These are phyloP conservation scores for Pyrenula massariospora DNA, from an alignment of 495 filamentous ascomycete genomes.

Conservation along the genomic window DNA sequence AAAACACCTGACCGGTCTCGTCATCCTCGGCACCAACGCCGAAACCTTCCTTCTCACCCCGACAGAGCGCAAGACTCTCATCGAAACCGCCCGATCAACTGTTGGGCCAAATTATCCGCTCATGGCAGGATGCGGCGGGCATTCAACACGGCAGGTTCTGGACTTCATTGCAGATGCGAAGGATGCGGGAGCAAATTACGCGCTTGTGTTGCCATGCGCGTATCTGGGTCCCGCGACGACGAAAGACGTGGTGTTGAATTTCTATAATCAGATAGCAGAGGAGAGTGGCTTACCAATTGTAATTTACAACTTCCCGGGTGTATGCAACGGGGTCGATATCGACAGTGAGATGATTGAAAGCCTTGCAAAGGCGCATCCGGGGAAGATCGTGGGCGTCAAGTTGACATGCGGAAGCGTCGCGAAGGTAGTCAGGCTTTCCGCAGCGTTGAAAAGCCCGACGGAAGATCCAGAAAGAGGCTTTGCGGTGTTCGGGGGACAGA, in stretches of 20 bases:
- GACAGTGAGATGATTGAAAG: slow-evolving; percentile 47
- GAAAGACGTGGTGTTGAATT: slow-evolving; percentile 41
- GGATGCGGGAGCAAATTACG: slow-evolving; percentile 45
- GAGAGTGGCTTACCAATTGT: slow-evolving; percentile 44
- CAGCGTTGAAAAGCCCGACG: slow-evolving; percentile 38
- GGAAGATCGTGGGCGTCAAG: slow-evolving; percentile 54
- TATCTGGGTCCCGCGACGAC: slow-evolving; percentile 55
- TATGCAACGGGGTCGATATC: slow-evolving; percentile 61
- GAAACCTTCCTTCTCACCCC: slow-evolving; percentile 54
- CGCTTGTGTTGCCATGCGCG: slow-evolving; percentile 48
- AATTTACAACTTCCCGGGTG: slow-evolving; percentile 61
- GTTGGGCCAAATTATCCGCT: slow-evolving; percentile 40
- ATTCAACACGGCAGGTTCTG: slow-evolving; percentile 51
- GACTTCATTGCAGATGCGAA: slow-evolving; percentile 47
- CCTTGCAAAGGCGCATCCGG: slow-evolving; percentile 33
- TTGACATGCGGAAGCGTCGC: slow-evolving; percentile 59
- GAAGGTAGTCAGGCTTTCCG: slow-evolving; percentile 43
- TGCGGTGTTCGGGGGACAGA: slow-evolving; percentile 56
- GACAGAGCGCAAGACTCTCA: slow-evolving; percentile 40
- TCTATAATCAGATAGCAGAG: slow-evolving; percentile 46
- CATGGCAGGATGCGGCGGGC: slow-evolving; percentile 52
- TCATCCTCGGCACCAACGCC: slow-evolving; percentile 54
- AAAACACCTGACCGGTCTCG: slow-evolving; percentile 39
- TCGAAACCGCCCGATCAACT: slow-evolving; percentile 37
- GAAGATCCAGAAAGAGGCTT: slow-evolving; percentile 24